Percentiles rank a stretch among this genome's conserved stretches.
These are phyloP conservation scores for Senna tora DNA, from an alignment of 306 rosid species.

Conservation along the genomic window DNA sequence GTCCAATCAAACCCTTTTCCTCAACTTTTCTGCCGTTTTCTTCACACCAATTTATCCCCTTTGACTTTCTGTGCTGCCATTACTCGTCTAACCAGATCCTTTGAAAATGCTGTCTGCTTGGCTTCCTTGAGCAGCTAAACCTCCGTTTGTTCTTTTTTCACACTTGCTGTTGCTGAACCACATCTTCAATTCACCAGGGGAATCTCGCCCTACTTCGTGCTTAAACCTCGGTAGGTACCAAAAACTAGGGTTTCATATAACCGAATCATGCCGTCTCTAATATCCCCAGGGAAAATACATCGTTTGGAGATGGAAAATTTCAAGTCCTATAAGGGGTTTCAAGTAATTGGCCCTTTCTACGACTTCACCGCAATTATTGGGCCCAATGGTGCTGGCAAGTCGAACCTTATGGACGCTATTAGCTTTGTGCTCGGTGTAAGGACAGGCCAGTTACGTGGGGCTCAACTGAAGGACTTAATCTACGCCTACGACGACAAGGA, in stretches of 20 bases:
- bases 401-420: slow-evolving; percentile 98
- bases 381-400: slow-evolving; percentile 96
- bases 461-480: slow-evolving; percentile 90
- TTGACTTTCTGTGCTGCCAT: not conserved
- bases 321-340: slow-evolving; percentile 94
- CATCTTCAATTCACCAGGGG: not conserved
- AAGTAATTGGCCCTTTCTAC: slow-evolving; percentile 83
- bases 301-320: slow-evolving; percentile 90
- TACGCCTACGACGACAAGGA: slow-evolving; percentile 90
- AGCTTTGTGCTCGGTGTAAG: slow-evolving; percentile 98
- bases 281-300: slow-evolving; percentile 82
- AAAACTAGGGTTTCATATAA: slow-evolving; percentile 37
- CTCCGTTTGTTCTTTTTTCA: not conserved
- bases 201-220: not conserved
- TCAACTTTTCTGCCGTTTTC: not conserved
- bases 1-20: not conserved
- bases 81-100: not conserved
- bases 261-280: slow-evolving; percentile 75
- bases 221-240: not conserved
- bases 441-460: slow-evolving; percentile 95
- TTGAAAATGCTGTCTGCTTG: too few relatives aligned
- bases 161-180: not conserved
- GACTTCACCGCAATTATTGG: slow-evolving; percentile 98
- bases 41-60: not conserved
- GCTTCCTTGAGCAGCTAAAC: not conserved